Base-by-base conservation (phyloP, 768 basidiomycete species). In the Xerocomellus chrysenteron region DNA sequence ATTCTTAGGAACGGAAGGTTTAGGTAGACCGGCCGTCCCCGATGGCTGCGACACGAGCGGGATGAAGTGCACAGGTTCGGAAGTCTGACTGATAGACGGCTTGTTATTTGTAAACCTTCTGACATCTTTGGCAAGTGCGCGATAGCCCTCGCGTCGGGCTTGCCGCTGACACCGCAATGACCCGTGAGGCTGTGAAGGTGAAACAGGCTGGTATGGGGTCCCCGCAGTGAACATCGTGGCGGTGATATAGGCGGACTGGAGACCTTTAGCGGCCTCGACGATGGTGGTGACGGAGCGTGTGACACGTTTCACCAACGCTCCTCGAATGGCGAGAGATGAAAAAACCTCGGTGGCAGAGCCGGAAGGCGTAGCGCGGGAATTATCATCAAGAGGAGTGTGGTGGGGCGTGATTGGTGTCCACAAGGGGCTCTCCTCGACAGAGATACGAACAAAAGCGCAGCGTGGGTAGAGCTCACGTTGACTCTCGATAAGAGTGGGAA, bases 191-290 rank as follows among this genome's bases (percentile, higher is more conserved):
- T 59, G 72, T 67, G 59, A 44, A 28, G 52, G 55, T 54, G 54
- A 36, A 50, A 28, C 65, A 53, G 49, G 21, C 49, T 47, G 33
- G 61, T 62, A 58, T 63, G 74, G 56, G 45, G 69, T 52, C 43
- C 65, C 73, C 52, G 77, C 75, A 30, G 77, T 68, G 67, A 81
- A 82, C 66, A 81, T 69, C 6, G 84, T 78, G 33, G 82, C 80
- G 44, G 74, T 71, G 56, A 86, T 77, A 60, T 85, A 87, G 36
- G 80, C 82, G 19, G 73, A 75, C 67, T 87, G 85, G 62, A 87
- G 74, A 12, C 79, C 79, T 55, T 77, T 78, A 8, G 84, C 86
- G 0, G 81, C 71, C 63, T 78, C 80, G 41, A 85, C 68, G 46
- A 86, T 67, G 46, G 73, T 74, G 19, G 68, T 56, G 14, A 78